phyloP scores from a whole-genome alignment of 306 rosid species.

The Quercus engelmannii region DNA sequence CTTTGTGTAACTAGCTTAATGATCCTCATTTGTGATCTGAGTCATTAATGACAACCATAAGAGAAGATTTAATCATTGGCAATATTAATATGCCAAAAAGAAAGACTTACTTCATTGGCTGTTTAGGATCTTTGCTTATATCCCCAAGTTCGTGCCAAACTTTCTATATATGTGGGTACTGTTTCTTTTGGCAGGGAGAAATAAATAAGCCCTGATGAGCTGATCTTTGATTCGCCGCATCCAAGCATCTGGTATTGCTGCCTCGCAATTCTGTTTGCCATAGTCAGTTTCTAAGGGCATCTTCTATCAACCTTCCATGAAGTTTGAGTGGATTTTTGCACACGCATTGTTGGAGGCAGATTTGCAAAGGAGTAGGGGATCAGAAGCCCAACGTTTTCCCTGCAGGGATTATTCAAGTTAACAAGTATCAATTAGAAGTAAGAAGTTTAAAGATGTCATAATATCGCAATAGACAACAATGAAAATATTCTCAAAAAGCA shows the following conservation, averaged over 20 bases:
- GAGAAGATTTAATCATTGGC: neutral
- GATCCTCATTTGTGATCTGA: too few relatives aligned
- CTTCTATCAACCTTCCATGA: conserved; percentile 32
- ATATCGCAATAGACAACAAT: neutral
- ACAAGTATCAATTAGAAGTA: too few relatives aligned
- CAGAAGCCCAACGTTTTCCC: too few relatives aligned
- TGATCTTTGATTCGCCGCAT: conserved; percentile 75
- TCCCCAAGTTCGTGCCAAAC: conserved; percentile 66
- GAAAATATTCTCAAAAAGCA: neutral
- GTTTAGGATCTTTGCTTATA: conserved; percentile 86
- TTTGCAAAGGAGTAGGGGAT: neutral
- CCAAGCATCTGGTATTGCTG: conserved; percentile 39
- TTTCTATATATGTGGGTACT: conserved; percentile 81
- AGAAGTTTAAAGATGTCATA: too few relatives aligned
- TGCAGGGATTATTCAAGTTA: too few relatives aligned
- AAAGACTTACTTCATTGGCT: conserved; percentile 63
- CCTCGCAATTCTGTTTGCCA: conserved; percentile 32
- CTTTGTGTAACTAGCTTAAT: too few relatives aligned
- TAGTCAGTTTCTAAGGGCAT: conserved; percentile 22
- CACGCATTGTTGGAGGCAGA: conserved; percentile 32
- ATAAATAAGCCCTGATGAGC: conserved; percentile 74
- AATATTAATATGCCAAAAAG: conserved; percentile 6
- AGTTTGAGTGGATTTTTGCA: conserved; percentile 12
- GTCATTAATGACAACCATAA: neutral
- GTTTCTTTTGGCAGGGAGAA: conserved; percentile 62